Base-by-base conservation (phyloP, 495 filamentous ascomycete species). In the Penicillium odoratum region DNA sequence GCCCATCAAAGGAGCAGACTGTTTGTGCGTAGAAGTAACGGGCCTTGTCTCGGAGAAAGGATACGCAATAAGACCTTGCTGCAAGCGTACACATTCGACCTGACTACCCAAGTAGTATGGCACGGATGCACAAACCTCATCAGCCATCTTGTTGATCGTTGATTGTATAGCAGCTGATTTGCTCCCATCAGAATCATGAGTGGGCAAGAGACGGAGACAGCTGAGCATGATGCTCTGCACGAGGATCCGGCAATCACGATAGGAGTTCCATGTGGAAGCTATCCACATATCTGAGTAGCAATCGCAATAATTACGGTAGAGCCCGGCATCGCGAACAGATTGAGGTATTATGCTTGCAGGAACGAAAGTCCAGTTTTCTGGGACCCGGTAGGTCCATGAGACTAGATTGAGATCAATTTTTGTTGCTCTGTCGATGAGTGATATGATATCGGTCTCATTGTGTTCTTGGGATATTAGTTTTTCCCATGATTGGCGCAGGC, bases 261-360 rank as follows among this genome's bases (percentile, higher is more conserved):
- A 87, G 40, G 78, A 78, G 54, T 87, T 90, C 85, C 85, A 88
- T 16, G 83, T 80, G 13, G 78, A 71, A 0, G 81, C 80, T 9
- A 83, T 78, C 81, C 83, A 88, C 49, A 84, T 72, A 59, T 85
- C 78, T 2, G 67, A 55, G 64, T 89, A 90, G 54, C 78, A 68
- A 65, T 89, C 85, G 59, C 83, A 85, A 31, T 74, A 74, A 51
- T 77, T 75, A 9, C 76, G 73, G 61, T 83, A 87, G 16, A 74
- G 50, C 3, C 70, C 71, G 1, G 69, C 67, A 4, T 69, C 54
- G 8, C 64, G 71, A 30, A 74, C 64, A 8, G 70, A 71, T 54
- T 69, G 57, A 1, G 68, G 68, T 33, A 80, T 75, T 7, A 62
- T 59, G 13, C 61, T 62, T 15, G 75, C 74, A 16, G 65, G 55